Percentiles rank a stretch among this genome's conserved stretches.
Evolutionary conservation across 2,329 filamentous ascomycete species (phyloP).

Genomic region (Metarhizium rileyi): DNA sequence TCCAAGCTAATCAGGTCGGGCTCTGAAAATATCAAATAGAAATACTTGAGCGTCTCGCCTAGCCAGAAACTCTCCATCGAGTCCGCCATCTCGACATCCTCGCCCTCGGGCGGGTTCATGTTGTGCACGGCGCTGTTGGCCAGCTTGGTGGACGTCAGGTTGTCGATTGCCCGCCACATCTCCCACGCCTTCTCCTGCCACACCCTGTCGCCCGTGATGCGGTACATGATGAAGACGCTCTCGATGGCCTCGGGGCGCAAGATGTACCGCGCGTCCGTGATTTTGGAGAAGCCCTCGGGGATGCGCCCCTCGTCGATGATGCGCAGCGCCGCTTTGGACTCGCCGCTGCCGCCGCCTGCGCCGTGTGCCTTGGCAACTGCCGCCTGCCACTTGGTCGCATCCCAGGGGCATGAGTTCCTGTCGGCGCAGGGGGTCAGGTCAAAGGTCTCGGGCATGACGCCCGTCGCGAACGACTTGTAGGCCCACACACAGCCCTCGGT

Average conservation of each 20-base stretch:
- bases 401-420: slow-evolving; percentile 23
- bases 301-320: slow-evolving; percentile 22
- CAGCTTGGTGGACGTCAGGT: slow-evolving; percentile 34
- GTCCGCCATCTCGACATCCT: slow-evolving; percentile 35
- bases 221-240: slow-evolving; percentile 44
- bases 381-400: slow-evolving; percentile 25
- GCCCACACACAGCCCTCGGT: slow-evolving; percentile 63
- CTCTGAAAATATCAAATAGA: slow-evolving; percentile 62
- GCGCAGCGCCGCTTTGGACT: slow-evolving; percentile 13
- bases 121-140: slow-evolving; percentile 41
- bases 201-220: slow-evolving; percentile 38
- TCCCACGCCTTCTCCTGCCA: slow-evolving; percentile 37
- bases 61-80: slow-evolving; percentile 64
- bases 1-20: slow-evolving; percentile 54
- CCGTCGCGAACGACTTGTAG: slow-evolving; percentile 48
- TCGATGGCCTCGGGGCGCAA: slow-evolving; percentile 43
- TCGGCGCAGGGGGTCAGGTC: slow-evolving; percentile 29
- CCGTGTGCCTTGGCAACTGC: slow-evolving; percentile 15
- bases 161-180: slow-evolving; percentile 41
- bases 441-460: slow-evolving; percentile 48
- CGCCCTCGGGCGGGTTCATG: slow-evolving; percentile 17
- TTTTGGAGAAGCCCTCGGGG: slow-evolving; percentile 53
- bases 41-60: slow-evolving; percentile 67
- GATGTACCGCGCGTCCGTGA: slow-evolving; percentile 40
- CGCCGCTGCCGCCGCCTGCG: slow-evolving; percentile 15